Conservation (phyloP, 495 filamentous ascomycete species). For the Daldinia vernicosa region DNA sequence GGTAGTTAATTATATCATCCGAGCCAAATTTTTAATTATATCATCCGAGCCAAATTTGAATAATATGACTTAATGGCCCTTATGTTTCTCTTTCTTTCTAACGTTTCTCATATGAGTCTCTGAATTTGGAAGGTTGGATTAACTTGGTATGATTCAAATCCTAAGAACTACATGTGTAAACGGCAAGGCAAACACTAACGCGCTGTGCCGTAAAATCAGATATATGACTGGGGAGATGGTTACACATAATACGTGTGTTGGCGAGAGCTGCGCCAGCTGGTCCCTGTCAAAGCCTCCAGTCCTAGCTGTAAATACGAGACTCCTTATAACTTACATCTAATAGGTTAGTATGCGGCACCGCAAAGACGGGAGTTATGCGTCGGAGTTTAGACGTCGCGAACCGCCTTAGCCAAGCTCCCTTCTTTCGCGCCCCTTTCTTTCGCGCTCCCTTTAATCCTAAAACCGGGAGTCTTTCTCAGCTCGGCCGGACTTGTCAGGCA, state of each 20-base stretch:
- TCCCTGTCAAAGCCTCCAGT: neutral
- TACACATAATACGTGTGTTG: neutral
- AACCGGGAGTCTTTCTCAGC: neutral
- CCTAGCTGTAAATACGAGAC: neutral
- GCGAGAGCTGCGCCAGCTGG: neutral
- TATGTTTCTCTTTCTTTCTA: too few species aligned
- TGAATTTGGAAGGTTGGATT: too few species aligned
- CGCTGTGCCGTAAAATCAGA: neutral
- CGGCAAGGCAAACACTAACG: neutral
- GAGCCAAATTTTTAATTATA: too few species aligned
- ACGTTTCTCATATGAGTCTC: too few species aligned
- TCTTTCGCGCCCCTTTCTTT: constrained; percentile 1
- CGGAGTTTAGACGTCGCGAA: constrained; percentile 5
- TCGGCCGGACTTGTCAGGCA: neutral
- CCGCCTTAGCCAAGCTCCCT: neutral
- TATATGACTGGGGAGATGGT: neutral
- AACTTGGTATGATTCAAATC: too few species aligned
- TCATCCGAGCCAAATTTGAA: too few species aligned
- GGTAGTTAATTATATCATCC: neutral
- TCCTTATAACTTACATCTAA: neutral
- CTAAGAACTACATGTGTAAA: neutral
- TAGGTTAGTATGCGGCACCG: neutral
- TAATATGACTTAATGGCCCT: too few species aligned
- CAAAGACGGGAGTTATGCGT: neutral
- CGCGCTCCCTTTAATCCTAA: constrained; percentile 4